Evolutionary conservation across 495 filamentous ascomycete species (phyloP), one percentile per base, ranked within the genome.

Genomic region (Talaromyces stipitatus): DNA sequence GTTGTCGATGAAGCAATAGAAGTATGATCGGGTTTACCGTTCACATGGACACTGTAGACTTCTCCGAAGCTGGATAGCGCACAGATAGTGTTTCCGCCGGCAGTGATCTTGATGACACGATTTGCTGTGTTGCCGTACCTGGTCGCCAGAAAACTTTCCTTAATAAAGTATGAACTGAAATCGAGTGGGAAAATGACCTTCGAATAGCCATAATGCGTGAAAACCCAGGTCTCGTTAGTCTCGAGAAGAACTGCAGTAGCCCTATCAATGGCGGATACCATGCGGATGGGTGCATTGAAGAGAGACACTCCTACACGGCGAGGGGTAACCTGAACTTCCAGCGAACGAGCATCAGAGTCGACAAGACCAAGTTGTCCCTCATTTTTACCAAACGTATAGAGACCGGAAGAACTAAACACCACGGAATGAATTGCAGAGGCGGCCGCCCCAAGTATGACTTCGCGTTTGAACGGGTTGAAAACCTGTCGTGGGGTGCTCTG

Each of bases 351-450:
- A 69, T 97, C 92, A 11, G 94, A 92, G 66, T 96, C 95, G 64
- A 97, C 87, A 43, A 98, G 75, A 3, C 94, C 95, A 47, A 98
- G 81, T 62, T 98, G 94, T 22, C 94, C 94, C 61, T 95, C 84
- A 61, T 97, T 98, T 69, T 94, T 96, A 18, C 94, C 94, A 77
- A 95, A 98, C 4, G 90, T 95, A 66, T 88, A 98, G 4, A 98
- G 74, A 22, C 91, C 90, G 2, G 83, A 79, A 2, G 77, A 75
- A 4, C 89, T 97, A 63, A 94, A 88, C 3, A 89, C 90, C 8
- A 94, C 91, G 0, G 91, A 96, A 67, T 98, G 94, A 16, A 95
- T 85, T 0, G 90, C 78, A 7, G 92, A 97, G n/a, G 92, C 92
- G 2, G 94, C 91, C 47, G 86, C 84, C 9, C 95, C 95, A 27